Base-by-base conservation (phyloP, 2,329 filamentous ascomycete genomes). In the Dactylella cylindrospora region DNA sequence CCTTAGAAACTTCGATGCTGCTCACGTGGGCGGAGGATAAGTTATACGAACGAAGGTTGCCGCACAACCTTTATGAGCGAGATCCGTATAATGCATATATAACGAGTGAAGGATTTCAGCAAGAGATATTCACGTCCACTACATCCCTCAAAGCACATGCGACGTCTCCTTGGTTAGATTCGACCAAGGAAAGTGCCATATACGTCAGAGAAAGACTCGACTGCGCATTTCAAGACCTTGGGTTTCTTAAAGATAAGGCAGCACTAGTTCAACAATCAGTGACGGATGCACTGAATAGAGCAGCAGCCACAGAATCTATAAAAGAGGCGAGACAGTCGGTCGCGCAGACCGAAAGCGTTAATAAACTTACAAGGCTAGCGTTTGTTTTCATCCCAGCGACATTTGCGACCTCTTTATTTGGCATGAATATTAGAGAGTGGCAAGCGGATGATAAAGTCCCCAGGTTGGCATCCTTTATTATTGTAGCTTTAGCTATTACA, bases 381-480 rank as follows among this genome's bases (percentile, higher is more conserved):
- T 77, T 77, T 46, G 70, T 77, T 41, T 77, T 76, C 38, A 71
- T 77, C 4, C 76, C 75, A 0, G 51, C 77, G 0, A 73, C 72
- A 0, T 76, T 77, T 36, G 70, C 75, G 23, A 71, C 75, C 0
- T 71, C 71, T 1, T 29, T 76, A 3, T 77, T 77, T 54, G 72
- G 73, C 0, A 77, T 76, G 75, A 73, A 77, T 29, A 70, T 77
- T 7, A 43, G 51, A 13, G 64, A 65, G 32, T 65, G 65, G 50
- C 55, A 65, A 31, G 62, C 38, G 2, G 59, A 64, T 23, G 59
- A 62, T 45, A 54, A 62, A 38, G 15, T 62, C 7, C 57, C 57
- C 5, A 35, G 33, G 19, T 12, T 62, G 5, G 44, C n/a, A 17
- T 54, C 57, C 1, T 62, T 62, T 15, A 50, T 62, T 1, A 54